Conservation (phyloP, 345 rosid genomes). For the Dovyalis caffra region DNA sequence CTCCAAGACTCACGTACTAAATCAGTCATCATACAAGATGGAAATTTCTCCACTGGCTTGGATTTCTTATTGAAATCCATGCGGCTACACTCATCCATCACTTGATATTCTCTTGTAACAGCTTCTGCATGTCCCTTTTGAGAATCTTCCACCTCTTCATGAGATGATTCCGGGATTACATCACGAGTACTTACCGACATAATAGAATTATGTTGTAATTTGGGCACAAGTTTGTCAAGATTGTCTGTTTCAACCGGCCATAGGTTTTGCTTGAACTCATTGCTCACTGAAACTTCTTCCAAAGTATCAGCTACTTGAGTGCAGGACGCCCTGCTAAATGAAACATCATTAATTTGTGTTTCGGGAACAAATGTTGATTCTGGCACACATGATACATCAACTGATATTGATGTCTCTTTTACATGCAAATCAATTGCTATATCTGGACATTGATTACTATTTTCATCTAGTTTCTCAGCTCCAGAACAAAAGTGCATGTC, state of each 20-base stretch:
- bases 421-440: constrained; percentile 27
- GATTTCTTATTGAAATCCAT: constrained; percentile 51
- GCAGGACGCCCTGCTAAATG: constrained; percentile 41
- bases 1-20: constrained; percentile 67
- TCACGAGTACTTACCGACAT: constrained; percentile 35
- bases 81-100: constrained; percentile 89
- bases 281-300: constrained; percentile 47
- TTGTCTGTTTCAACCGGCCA: constrained; percentile 33
- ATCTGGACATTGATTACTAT: constrained; percentile 32
- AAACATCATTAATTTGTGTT: constrained; percentile 53
- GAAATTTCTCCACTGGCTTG: constrained; percentile 29
- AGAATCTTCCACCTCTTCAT: constrained; percentile 45
- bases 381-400: constrained; percentile 70
- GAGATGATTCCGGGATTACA: constrained; percentile 41
- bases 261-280: constrained; percentile 26
- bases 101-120: constrained; percentile 41
- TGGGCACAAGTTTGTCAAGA: constrained; percentile 20
- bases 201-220: constrained; percentile 34
- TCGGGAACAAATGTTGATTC: constrained; percentile 88
- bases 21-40: constrained; percentile 23
- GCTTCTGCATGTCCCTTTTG: constrained; percentile 36
- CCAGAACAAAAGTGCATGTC: constrained; percentile 30
- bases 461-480: constrained; percentile 34
- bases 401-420: constrained; percentile 37
- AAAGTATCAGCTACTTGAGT: constrained; percentile 37